phyloP scores from a whole-genome alignment of 768 basidiomycete species.

The Lyophyllum semitale region DNA sequence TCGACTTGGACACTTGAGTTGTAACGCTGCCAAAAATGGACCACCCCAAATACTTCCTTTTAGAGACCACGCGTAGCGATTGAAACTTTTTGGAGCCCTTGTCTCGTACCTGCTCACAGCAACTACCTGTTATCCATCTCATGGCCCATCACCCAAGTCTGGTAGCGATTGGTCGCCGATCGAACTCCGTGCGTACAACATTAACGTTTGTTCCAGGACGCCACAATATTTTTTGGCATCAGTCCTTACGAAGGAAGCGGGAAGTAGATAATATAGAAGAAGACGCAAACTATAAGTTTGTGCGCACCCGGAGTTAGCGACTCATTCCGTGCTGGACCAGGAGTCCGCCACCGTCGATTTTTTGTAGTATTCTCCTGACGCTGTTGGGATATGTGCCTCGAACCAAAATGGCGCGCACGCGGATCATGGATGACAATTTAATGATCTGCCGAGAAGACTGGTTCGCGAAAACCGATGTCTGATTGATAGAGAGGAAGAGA shows the following conservation, averaged over 20 bases:
- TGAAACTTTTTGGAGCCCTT: no score
- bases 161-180: neutral
- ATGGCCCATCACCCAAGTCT: no score
- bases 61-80: no score
- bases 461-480: constrained; percentile 30
- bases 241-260: neutral
- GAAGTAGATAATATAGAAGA: neutral
- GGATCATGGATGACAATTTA: constrained; percentile 25
- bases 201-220: neutral
- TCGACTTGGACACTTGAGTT: no score
- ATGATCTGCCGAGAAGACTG: constrained; percentile 27
- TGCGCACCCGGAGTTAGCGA: constrained; percentile 26
- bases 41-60: no score
- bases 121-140: no score
- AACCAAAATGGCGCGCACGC: constrained; percentile 14
- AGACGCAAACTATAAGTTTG: constrained; percentile 1
- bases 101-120: no score
- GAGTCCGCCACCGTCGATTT: constrained; percentile 30
- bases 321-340: constrained; percentile 11
- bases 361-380: constrained; percentile 28
- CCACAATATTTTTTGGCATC: neutral
- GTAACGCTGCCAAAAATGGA: no score
- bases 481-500: constrained; percentile 20
- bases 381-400: constrained; percentile 16
- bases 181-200: constrained; percentile 1